Conservation (phyloP, 805 yeast species). For the Saccharomycopsis malanga region DNA sequence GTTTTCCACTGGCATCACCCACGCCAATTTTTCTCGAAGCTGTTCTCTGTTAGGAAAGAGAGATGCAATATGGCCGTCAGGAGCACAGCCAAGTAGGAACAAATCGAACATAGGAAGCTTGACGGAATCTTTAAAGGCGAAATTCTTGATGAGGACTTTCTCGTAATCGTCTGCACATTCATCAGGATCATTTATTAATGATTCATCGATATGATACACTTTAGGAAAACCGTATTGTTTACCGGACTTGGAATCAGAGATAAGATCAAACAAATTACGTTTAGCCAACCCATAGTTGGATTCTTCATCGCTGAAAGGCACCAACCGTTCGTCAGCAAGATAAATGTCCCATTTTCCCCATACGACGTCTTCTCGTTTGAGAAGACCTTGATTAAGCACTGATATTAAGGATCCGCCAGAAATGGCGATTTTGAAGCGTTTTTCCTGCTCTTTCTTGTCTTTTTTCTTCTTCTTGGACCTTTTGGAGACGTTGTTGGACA, state of each 20-base stretch:
- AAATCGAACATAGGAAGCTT: slow-evolving; percentile 92
- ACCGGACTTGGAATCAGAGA: slow-evolving; percentile 36
- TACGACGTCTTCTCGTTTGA: slow-evolving; percentile 66
- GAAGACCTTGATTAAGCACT: slow-evolving; percentile 79
- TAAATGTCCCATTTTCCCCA: slow-evolving; percentile 78
- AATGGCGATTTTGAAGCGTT: slow-evolving; percentile 81
- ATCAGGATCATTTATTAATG: slow-evolving; percentile 68
- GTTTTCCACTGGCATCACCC: slow-evolving; percentile 89
- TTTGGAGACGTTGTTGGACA: slow-evolving; percentile 19
- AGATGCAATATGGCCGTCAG: slow-evolving; percentile 98
- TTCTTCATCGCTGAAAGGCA: slow-evolving; percentile 73
- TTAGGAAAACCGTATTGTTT: slow-evolving; percentile 46
- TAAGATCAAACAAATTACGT: slow-evolving; percentile 67
- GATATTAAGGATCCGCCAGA: slow-evolving; percentile 90
- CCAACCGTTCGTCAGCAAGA: slow-evolving; percentile 88
- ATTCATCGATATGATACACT: slow-evolving; percentile 77
- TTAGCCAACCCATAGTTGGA: slow-evolving; percentile 82
- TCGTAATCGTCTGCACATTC: slow-evolving; percentile 95
- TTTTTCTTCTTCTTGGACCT: slow-evolving; percentile 26
- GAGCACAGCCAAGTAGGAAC: slow-evolving; percentile 91
- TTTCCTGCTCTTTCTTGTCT: slow-evolving; percentile 49
- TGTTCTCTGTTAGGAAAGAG: slow-evolving; percentile 89
- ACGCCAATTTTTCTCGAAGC: slow-evolving; percentile 81
- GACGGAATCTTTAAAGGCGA: slow-evolving; percentile 94
- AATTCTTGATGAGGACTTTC: slow-evolving; percentile 74